Evolutionary conservation across 2,329 filamentous ascomycete species (phyloP).

Genomic region (Sporothrix curviconia): DNA sequence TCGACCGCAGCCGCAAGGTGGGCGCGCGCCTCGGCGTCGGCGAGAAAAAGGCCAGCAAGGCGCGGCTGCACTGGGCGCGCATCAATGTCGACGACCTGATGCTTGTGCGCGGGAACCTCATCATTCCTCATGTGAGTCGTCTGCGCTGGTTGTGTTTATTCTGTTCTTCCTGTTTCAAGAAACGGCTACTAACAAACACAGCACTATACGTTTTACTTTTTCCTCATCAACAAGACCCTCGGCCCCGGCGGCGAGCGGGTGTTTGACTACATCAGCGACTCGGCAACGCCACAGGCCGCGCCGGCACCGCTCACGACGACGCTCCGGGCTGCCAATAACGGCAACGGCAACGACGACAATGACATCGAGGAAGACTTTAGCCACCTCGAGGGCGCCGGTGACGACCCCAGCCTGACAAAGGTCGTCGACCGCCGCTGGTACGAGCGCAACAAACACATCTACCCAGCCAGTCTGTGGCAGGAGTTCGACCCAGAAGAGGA

Average conservation of each 20-base stretch:
- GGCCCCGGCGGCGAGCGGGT: conserved; percentile 66
- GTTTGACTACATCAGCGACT: conserved; percentile 65
- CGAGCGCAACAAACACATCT: conserved; percentile 96
- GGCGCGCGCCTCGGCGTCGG: conserved; percentile 76
- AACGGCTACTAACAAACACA: conserved; percentile 37
- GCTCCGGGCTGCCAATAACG: conserved; percentile 14
- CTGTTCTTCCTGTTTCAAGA: no score
- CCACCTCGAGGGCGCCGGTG: conserved; percentile 64
- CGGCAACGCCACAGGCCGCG: conserved; percentile 21
- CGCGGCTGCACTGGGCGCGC: conserved; percentile 78
- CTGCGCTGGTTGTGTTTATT: not conserved
- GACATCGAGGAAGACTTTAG: conserved; percentile 33
- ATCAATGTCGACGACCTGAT: conserved; percentile 94
- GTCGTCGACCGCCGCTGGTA: conserved; percentile 97
- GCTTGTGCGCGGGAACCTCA: conserved; percentile 82
- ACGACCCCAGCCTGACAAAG: conserved; percentile 79
- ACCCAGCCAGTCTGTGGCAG: conserved; percentile 91
- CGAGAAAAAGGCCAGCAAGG: conserved; percentile 56
- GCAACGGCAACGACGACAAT: conserved; percentile 1
- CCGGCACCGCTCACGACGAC: conserved; percentile 4
- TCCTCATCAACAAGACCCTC: conserved; percentile 79
- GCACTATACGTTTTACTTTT: conserved; percentile 98
- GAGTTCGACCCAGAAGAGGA: conserved; percentile 89
- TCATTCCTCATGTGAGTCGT: conserved; percentile 80
- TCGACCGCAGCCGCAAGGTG: conserved; percentile 86